Evolutionary conservation across 2,329 filamentous ascomycete genomes (phyloP).

Genomic region (Colletotrichum sp.): DNA sequence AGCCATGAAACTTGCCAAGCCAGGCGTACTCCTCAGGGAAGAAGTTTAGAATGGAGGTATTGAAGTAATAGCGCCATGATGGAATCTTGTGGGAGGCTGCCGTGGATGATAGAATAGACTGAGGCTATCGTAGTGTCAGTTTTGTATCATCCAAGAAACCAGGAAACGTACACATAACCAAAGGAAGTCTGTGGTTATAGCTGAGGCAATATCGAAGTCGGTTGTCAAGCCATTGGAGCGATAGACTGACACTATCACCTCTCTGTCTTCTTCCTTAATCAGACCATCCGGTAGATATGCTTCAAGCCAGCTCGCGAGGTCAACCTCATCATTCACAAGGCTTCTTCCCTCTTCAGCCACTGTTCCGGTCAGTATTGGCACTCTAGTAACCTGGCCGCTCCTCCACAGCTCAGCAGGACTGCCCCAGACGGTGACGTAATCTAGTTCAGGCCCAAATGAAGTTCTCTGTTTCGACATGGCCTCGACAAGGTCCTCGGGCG

Average conservation of each 20-base stretch:
- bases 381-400: conserved; percentile 12
- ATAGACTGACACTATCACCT: conserved; percentile 24
- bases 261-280: not conserved
- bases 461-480: conserved; percentile 6
- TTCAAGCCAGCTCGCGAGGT: conserved; percentile 23
- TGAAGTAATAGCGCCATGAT: conserved; percentile 32
- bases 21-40: conserved; percentile 24
- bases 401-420: conserved; percentile 25
- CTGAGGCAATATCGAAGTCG: conserved; percentile 29
- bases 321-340: conserved; percentile 26
- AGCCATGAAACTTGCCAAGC: conserved; percentile 31
- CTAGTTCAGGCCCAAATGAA: conserved; percentile 20
- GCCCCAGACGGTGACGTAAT: conserved; percentile 24
- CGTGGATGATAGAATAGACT: conserved; percentile 25
- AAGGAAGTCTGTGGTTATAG: conserved; percentile 31
- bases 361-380: conserved; percentile 30
- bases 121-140: conserved; percentile 24
- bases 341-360: conserved; percentile 28
- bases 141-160: not conserved
- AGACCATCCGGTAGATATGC: conserved; percentile 18
- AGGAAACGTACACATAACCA: conserved; percentile 30
- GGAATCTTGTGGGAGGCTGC: conserved; percentile 23
- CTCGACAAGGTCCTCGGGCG: conserved; percentile 19
- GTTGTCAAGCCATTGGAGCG: conserved; percentile 1
- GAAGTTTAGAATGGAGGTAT: conserved; percentile 25